Percentiles rank a stretch among this genome's conserved stretches.
Evolutionary conservation across 805 yeast species (phyloP).

Genomic region (Saccharomycopsis sp.): DNA sequence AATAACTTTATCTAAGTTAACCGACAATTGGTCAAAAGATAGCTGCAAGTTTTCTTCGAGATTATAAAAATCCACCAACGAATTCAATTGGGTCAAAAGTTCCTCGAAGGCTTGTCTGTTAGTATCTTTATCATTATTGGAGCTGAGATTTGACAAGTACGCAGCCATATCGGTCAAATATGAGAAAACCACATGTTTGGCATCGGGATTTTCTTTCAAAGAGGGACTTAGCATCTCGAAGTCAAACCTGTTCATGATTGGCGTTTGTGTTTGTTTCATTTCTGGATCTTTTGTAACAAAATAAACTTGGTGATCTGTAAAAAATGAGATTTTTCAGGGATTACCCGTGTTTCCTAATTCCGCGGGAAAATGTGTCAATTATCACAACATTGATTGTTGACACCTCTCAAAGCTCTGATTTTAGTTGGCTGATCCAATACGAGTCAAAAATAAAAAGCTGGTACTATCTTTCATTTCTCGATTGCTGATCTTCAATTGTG

Average conservation of each 20-base stretch:
- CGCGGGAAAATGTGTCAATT: too few species aligned
- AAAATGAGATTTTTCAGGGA: too few species aligned
- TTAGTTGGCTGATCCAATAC: too few species aligned
- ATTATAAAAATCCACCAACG: constrained; percentile 12
- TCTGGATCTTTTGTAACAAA: too few species aligned
- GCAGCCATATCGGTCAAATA: not conserved
- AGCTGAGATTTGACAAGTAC: constrained; percentile 4
- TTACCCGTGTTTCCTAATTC: too few species aligned
- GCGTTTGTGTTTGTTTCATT: too few species aligned
- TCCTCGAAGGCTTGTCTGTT: constrained; percentile 4
- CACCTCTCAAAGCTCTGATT: too few species aligned
- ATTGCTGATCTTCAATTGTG: too few species aligned
- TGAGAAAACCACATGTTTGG: constrained; percentile 6
- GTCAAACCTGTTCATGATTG: constrained; percentile 1
- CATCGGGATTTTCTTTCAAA: constrained; percentile 7
- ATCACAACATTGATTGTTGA: too few species aligned
- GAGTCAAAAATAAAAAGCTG: too few species aligned
- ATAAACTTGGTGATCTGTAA: too few species aligned
- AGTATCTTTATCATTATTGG: constrained; percentile 1
- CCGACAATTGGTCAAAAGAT: constrained; percentile 8
- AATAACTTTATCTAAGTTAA: constrained; percentile 2
- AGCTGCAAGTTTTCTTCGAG: constrained; percentile 6
- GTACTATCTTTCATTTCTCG: too few species aligned
- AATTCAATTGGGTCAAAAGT: constrained; percentile 3
- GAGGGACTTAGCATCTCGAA: not conserved